A percentile compares a stretch with the other conserved stretches of the same genome.
Evolutionary conservation across 1,284 basidiomycete species (phyloP).

Genomic region (Mycosarcoma mackinlayi): DNA sequence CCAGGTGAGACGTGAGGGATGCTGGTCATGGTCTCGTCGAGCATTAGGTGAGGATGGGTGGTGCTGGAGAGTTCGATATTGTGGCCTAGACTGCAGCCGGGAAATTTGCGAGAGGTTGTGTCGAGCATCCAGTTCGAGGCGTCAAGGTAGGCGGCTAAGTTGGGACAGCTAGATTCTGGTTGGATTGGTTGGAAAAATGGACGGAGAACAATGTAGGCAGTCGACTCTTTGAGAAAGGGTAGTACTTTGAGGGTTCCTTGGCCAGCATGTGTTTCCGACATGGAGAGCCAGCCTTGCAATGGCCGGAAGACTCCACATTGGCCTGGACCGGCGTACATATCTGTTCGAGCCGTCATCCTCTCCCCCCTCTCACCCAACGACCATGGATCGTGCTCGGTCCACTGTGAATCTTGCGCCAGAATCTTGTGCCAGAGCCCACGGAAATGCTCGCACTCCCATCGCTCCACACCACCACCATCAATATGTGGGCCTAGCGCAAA

Average conservation of each 20-base stretch:
- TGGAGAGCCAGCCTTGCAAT: slow-evolving; percentile 79
- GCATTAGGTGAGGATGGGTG: slow-evolving; percentile 79
- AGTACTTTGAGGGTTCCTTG: slow-evolving; percentile 83
- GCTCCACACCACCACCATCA: slow-evolving; percentile 80
- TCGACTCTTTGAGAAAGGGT: slow-evolving; percentile 78
- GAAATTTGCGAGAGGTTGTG: slow-evolving; percentile 74
- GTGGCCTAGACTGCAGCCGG: slow-evolving; percentile 73
- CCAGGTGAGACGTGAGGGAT: slow-evolving; percentile 78
- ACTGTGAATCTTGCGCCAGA: slow-evolving; percentile 71
- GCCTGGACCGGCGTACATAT: slow-evolving; percentile 67
- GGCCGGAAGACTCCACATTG: slow-evolving; percentile 81
- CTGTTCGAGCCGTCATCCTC: slow-evolving; percentile 45
- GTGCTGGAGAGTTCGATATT: slow-evolving; percentile 75
- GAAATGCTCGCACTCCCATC: slow-evolving; percentile 80
- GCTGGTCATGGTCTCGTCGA: slow-evolving; percentile 75
- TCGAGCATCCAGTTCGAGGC: slow-evolving; percentile 71
- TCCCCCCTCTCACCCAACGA: slow-evolving; percentile 37
- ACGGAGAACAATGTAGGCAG: slow-evolving; percentile 79
- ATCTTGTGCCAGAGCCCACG: slow-evolving; percentile 74
- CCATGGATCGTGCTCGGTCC: slow-evolving; percentile 72
- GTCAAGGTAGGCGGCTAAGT: slow-evolving; percentile 16
- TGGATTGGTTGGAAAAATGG: slow-evolving; percentile 76
- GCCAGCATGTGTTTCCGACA: slow-evolving; percentile 72
- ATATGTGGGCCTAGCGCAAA: slow-evolving; percentile 81
- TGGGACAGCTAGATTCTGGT: not conserved